These are phyloP conservation scores for Meredithiella fracta DNA, from an alignment of 2,329 filamentous ascomycete species.

Conservation along the genomic window DNA sequence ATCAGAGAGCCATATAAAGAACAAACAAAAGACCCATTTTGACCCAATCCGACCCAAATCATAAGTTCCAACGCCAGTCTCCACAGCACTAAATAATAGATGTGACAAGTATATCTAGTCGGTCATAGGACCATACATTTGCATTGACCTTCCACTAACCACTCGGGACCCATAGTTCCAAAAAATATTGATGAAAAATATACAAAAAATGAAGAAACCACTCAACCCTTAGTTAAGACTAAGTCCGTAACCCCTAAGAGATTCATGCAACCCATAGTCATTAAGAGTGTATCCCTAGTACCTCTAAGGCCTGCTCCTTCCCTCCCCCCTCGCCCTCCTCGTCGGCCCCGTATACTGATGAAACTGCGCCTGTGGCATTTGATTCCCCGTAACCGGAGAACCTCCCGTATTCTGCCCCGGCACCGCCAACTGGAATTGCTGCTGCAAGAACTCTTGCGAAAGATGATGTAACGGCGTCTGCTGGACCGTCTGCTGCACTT, in stretches of 20 bases:
- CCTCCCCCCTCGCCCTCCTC: not conserved
- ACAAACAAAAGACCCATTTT: not conserved
- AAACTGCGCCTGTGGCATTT: conserved; percentile 10
- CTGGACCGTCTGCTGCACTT: conserved; percentile 16
- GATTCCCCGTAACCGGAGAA: conserved; percentile 2
- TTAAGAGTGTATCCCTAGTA: too few species aligned
- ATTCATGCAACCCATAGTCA: too few species aligned
- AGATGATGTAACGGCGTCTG: conserved; percentile 6
- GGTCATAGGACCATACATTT: too few species aligned
- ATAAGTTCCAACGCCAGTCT: not conserved
- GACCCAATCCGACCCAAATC: conserved; percentile 3
- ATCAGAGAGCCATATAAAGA: too few species aligned
- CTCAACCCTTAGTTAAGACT: not conserved
- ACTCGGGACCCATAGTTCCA: not conserved
- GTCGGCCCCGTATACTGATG: conserved; percentile 10
- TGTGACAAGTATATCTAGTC: too few species aligned
- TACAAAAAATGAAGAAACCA: not conserved
- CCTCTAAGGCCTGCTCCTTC: not conserved
- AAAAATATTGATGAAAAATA: not conserved
- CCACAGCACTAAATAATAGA: not conserved
- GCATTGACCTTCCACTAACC: too few species aligned
- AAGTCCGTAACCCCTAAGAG: too few species aligned
- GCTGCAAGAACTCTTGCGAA: conserved; percentile 8
- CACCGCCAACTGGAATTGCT: conserved; percentile 12
- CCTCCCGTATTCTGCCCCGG: conserved; percentile 1